Evolutionary conservation across 306 rosid species (phyloP).

Genomic region (Casuarina equisetifolia): DNA sequence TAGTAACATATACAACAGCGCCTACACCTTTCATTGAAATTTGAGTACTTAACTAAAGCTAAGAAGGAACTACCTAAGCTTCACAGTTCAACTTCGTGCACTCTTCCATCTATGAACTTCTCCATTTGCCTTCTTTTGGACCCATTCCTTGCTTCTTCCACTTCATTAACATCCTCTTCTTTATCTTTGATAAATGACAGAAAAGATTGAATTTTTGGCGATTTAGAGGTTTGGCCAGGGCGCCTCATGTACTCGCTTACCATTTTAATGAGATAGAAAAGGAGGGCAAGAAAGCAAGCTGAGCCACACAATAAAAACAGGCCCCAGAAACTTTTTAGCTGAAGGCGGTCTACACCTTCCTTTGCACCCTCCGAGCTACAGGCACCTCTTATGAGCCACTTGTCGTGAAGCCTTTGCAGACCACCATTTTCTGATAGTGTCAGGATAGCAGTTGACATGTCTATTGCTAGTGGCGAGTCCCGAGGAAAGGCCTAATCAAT

Average conservation of each 20-base stretch:
- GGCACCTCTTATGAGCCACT: conserved; percentile 72
- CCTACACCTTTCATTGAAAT: no score
- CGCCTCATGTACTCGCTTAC: conserved; percentile 56
- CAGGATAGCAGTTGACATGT: conserved; percentile 77
- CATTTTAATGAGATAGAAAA: conserved; percentile 41
- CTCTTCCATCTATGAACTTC: conserved; percentile 40
- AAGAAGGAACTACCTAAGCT: not conserved
- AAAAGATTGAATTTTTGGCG: conserved; percentile 49
- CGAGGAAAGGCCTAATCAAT: conserved; percentile 27
- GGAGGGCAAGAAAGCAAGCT: conserved; percentile 63
- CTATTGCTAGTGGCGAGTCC: conserved; percentile 91
- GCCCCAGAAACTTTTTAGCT: conserved; percentile 79
- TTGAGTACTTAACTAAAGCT: no score
- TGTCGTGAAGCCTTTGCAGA: conserved; percentile 87
- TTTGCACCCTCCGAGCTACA: conserved; percentile 67
- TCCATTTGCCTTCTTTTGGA: conserved; percentile 59
- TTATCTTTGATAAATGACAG: conserved; percentile 70
- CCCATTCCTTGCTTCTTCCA: conserved; percentile 21
- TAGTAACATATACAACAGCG: not conserved
- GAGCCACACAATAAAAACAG: conserved; percentile 67
- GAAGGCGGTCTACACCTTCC: conserved; percentile 66
- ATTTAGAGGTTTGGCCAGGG: conserved; percentile 21
- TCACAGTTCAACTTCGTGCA: conserved; percentile 28
- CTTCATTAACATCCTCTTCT: conserved; percentile 41
- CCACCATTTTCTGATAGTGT: conserved; percentile 77